Evolutionary conservation across 2,329 filamentous ascomycete genomes (phyloP), one percentile per base, ranked within the genome.

Genomic region (Paramyrothecium sp.): DNA sequence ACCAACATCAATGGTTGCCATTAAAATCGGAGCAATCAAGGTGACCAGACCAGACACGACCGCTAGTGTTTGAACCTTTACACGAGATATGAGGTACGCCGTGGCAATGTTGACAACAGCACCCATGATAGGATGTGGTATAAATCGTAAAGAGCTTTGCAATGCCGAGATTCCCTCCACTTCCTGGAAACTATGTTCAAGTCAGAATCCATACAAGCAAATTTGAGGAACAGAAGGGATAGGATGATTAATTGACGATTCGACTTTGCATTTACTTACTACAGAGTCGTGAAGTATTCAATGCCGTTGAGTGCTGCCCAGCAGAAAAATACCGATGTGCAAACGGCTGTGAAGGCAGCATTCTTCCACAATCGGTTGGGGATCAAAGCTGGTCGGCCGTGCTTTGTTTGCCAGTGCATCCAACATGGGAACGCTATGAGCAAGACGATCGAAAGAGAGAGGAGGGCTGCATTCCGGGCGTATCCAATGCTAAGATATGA

Each of bases 311-410:
- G 61, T 0, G 75, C 76, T 0, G 76, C 79, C 68, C 73, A 80
- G 2, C 75, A 73, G 2, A 83, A 65, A 11, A 81, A 73, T 0
- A 83, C 75, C 1, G 76, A 76, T 1, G 82, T 63, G 58, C 85
- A 88, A 8, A 85, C 77, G 1, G 74, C 75, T 0, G 81, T 81
- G 60, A 88, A 88, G 2, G 80, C 71, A 0, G 70, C 67, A 30
- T 85, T 86, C 3, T 71, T 75, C 85, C 85, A 88, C 0, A 88
- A 69, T 0, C 75, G 78, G 60, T 88, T 88, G 0, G 85, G 85
- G 4, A 88, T 85, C 3, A 88, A 65, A 0, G 84, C 84, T 16
- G 84, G 80, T 7, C 75, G 73, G 2, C 73, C 71, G 1, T 70
- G 66, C 7, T 69, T 75, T 26, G 79, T 79, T 54, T 83, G 84